Percentiles rank a stretch among this genome's conserved stretches.
Conservation (phyloP, 1,284 basidiomycete genomes). For the Irpex sp. region DNA sequence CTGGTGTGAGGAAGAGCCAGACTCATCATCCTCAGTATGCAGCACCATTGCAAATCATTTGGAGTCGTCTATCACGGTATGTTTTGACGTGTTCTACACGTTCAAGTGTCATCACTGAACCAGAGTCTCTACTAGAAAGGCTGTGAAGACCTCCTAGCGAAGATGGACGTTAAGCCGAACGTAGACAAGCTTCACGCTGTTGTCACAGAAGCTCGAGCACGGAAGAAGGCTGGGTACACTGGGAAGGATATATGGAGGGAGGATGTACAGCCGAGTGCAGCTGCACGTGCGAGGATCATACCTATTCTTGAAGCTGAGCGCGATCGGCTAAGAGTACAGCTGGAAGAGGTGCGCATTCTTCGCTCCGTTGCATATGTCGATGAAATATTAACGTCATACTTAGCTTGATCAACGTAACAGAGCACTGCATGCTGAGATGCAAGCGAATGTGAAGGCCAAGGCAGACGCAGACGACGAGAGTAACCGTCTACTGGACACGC, state of each 20-base stretch:
- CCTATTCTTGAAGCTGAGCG: conserved; percentile 55
- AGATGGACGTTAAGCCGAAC: conserved; percentile 61
- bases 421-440: conserved; percentile 43
- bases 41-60: conserved; percentile 67
- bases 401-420: conserved; percentile 58
- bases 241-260: conserved; percentile 61
- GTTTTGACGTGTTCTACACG: conserved; percentile 14
- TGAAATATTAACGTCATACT: not conserved
- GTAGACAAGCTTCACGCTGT: conserved; percentile 67
- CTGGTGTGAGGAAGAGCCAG: conserved; percentile 71
- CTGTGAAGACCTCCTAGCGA: conserved; percentile 56
- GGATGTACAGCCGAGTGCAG: conserved; percentile 53
- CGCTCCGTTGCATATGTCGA: not conserved
- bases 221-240: conserved; percentile 42
- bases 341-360: conserved; percentile 41
- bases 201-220: conserved; percentile 65
- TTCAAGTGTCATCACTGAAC: not conserved
- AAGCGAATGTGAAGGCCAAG: conserved; percentile 43
- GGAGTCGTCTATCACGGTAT: conserved; percentile 60
- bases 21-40: conserved; percentile 62
- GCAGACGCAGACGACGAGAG: conserved; percentile 44
- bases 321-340: conserved; percentile 43
- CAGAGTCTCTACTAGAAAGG: conserved; percentile 22
- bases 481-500: conserved; percentile 43
- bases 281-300: conserved; percentile 58